Percentiles rank a stretch among this genome's conserved stretches.
Evolutionary conservation across 1,284 basidiomycete genomes (phyloP).

Genomic region (Flammula alnicola): DNA sequence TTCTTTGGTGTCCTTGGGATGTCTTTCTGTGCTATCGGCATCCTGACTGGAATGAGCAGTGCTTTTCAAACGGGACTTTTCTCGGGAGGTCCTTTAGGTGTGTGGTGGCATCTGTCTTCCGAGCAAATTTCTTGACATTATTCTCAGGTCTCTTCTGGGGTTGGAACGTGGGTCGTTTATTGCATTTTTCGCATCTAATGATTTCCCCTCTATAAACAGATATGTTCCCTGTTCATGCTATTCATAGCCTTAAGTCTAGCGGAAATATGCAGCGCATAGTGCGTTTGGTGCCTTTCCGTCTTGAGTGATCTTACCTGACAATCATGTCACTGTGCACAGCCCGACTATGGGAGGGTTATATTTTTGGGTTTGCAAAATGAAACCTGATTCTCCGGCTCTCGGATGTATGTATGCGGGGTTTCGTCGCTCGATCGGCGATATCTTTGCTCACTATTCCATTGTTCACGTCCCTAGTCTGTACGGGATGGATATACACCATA

Average conservation of each 20-base stretch:
- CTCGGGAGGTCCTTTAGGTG: slow-evolving; percentile 59
- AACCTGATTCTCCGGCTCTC: slow-evolving; percentile 55
- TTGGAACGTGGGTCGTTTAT: slow-evolving; percentile 61
- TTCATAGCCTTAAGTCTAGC: slow-evolving; percentile 60
- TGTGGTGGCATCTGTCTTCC: background rate
- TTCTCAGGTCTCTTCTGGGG: slow-evolving; percentile 57
- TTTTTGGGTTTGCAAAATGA: slow-evolving; percentile 71
- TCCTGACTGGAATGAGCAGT: slow-evolving; percentile 63
- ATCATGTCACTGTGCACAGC: slow-evolving; percentile 30
- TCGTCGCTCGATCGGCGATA: too few species aligned
- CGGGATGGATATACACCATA: slow-evolving; percentile 65
- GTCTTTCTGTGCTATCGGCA: slow-evolving; percentile 64
- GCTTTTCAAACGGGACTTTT: slow-evolving; percentile 63
- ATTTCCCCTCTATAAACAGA: slow-evolving; percentile 6
- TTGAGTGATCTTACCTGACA: background rate
- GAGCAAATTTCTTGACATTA: background rate
- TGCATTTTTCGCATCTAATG: background rate
- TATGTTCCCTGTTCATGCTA: slow-evolving; percentile 59
- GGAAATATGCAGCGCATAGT: slow-evolving; percentile 67
- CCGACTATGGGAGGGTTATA: slow-evolving; percentile 64
- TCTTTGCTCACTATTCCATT: too few species aligned
- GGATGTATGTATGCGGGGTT: slow-evolving; percentile 47
- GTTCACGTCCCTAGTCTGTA: slow-evolving; percentile 55
- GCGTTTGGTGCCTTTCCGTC: slow-evolving; percentile 24
- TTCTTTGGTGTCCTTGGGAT: slow-evolving; percentile 64